Base-by-base conservation (phyloP, 306 rosid genomes). In the Pyrus pyrifolia region DNA sequence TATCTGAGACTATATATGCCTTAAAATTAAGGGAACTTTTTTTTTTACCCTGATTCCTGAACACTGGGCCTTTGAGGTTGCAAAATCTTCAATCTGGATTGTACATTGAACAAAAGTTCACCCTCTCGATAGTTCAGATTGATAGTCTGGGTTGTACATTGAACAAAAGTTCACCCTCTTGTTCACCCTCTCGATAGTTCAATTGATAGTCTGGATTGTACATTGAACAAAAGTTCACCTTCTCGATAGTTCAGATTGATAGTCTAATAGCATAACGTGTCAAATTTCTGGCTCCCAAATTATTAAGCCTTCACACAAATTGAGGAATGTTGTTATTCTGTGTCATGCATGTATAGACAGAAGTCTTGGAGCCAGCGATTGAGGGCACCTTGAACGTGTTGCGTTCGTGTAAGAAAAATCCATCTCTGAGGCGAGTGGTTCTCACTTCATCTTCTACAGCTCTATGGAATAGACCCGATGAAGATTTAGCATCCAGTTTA, bases 361-460 rank as follows among this genome's bases (percentile, higher is more conserved):
- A 94, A 70, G 86, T 87, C 4, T 74, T 94, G 87, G 85, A 87
- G 44, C 93, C 97, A 0, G 98, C 98, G 0, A 70, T 88, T 9
- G 81, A 89, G 70, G 97, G 98, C 22, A 91, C 98, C 13, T 76
- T 93, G 49, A 94, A 94, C 61, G 93, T 94, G 78, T 77, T 90
- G 30, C 89, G 87, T 17, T 94, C 98, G 11, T 94, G 98, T 71
- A 55, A 68, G 57, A 94, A 83, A 87, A 92, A 90, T 68, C 83
- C 88, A 3, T 72, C 81, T 18, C 84, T 92, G 29, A 61, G 79
- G 78, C 91, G 95, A 21, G 95, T 92, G 60, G 89, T 94, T 64
- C 86, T 94, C 76, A 92, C 97, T 6, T 94, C 98, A 10, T 94
- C 98, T 13, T 90, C 97, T 71, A 89, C 98, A 38, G 82, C 97